These are phyloP conservation scores for Peltaster fructicola DNA, from an alignment of 2,329 filamentous ascomycete genomes.

Conservation along the genomic window DNA sequence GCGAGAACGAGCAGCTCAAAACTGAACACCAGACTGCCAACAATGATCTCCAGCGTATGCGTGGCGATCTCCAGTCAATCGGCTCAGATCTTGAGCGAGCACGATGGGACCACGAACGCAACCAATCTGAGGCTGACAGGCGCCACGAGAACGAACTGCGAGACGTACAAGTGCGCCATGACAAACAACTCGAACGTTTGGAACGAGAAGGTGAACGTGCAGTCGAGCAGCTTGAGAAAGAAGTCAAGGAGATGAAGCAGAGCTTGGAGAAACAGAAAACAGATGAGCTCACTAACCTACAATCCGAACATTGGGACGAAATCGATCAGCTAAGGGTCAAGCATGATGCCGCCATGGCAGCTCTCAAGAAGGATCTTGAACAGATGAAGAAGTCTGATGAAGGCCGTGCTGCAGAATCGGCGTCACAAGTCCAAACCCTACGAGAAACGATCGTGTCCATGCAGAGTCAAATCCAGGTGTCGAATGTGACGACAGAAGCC, in stretches of 20 bases:
- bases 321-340: constrained; percentile 46
- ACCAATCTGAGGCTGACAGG: constrained; percentile 14
- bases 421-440: constrained; percentile 30
- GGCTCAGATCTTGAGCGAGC: constrained; percentile 16
- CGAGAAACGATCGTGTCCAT: constrained; percentile 10
- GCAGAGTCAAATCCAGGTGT: constrained; percentile 20
- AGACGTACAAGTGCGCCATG: constrained; percentile 12
- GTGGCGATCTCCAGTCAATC: constrained; percentile 16
- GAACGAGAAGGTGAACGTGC: constrained; percentile 32
- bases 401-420: constrained; percentile 33
- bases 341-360: constrained; percentile 48
- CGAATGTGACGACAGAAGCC: constrained; percentile 42
- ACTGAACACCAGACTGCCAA: no score
- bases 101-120: constrained; percentile 17
- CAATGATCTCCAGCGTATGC: constrained; percentile 37
- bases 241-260: constrained; percentile 28
- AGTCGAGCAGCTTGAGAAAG: constrained; percentile 37
- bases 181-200: constrained; percentile 12
- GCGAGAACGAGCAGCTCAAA: no score
- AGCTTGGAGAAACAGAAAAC: constrained; percentile 24
- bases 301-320: constrained; percentile 48
- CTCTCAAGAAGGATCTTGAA: constrained; percentile 35
- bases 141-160: constrained; percentile 13
- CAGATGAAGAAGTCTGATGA: constrained; percentile 35
- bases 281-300: constrained; percentile 39